Evolutionary conservation across 176 grass and related monocot species (phyloP), one percentile per base, ranked within the genome.

Genomic region (Panicum miliaceum): DNA sequence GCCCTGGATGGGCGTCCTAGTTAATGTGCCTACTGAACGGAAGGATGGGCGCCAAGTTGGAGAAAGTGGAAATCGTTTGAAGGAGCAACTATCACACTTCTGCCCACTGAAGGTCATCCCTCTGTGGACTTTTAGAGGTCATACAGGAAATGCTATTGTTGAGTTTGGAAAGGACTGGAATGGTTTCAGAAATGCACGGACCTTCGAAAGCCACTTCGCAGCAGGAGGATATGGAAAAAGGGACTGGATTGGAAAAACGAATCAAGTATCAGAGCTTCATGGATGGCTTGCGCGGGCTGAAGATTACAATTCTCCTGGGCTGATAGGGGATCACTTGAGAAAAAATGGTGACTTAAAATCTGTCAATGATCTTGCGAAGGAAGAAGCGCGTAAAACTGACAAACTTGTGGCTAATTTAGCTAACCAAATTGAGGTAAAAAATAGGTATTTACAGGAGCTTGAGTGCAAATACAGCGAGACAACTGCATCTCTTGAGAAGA

Each of bases 141-240:
- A 89, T 74, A 56, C 89, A 32, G 90, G 92, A 62, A 94, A 76
- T 82, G 87, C 84, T 79, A 90, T 94, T 83, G 87, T 94, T 19
- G 92, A 92, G 64, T 94, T 92, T 84, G 68, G 78, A 50, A 94
- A 90, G 84, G 90, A 92, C 53, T 94, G 90, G 89, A 87, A 74
- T 85, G 89, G 92, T 71, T 94, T 94, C 71, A 89, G 82, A 82
- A 86, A 94, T 65, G 92, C 89, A 61, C 87, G 90, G 82, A 84
- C 89, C 36, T 94, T 94, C 58, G 89, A 94, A 84, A 89, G 76
- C 56, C 70, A 86, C 70, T 94, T 91, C 3, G 80, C 83, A 20
- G 42, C 84, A 5, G 71, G 68, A 66, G 85, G 74, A 26, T 72
- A 26, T 59, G 91, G 88, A 29, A 94, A 74, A 71, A 86, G n/a